These are phyloP conservation scores for Metarhizium guizhouense DNA, from an alignment of 2,329 filamentous ascomycete genomes.

Conservation along the genomic window DNA sequence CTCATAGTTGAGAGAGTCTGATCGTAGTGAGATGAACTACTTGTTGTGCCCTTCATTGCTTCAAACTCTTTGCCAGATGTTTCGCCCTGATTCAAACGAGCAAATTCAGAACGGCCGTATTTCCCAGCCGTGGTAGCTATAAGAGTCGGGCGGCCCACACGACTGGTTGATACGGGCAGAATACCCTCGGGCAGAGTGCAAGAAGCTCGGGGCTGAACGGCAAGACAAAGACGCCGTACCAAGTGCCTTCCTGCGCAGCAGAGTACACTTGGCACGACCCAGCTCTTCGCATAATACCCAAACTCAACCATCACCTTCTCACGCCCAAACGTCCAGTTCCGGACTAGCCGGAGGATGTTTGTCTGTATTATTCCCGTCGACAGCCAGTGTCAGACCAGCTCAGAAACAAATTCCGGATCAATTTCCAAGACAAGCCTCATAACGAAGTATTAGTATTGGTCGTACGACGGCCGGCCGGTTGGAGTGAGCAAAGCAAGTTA, in stretches of 20 bases:
- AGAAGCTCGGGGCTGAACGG: constrained; percentile 4
- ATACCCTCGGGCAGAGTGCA: not conserved
- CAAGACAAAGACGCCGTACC: constrained; percentile 1
- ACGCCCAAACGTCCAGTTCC: constrained; percentile 1
- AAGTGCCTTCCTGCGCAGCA: constrained; percentile 21
- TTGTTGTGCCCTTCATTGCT: constrained; percentile 4
- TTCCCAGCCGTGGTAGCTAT: not conserved
- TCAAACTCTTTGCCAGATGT: not conserved
- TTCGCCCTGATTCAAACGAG: not conserved
- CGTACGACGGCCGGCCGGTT: constrained; percentile 21
- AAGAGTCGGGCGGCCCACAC: not conserved
- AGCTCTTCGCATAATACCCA: constrained; percentile 20
- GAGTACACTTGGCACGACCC: constrained; percentile 13
- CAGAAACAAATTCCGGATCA: constrained; percentile 29
- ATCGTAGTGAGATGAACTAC: constrained; percentile 17
- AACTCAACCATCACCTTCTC: constrained; percentile 20
- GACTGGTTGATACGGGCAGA: not conserved
- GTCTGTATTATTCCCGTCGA: constrained; percentile 27
- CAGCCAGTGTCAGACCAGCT: constrained; percentile 34
- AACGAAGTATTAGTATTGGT: constrained; percentile 17
- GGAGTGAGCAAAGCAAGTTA: constrained; percentile 7
- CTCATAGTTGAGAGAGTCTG: not conserved
- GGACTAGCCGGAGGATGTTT: constrained; percentile 7
- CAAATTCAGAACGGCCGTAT: too few relatives aligned
- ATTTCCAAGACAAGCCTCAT: constrained; percentile 20